These are phyloP conservation scores for Colletotrichum kahawae DNA, from an alignment of 2,329 filamentous ascomycete genomes.

Conservation along the genomic window DNA sequence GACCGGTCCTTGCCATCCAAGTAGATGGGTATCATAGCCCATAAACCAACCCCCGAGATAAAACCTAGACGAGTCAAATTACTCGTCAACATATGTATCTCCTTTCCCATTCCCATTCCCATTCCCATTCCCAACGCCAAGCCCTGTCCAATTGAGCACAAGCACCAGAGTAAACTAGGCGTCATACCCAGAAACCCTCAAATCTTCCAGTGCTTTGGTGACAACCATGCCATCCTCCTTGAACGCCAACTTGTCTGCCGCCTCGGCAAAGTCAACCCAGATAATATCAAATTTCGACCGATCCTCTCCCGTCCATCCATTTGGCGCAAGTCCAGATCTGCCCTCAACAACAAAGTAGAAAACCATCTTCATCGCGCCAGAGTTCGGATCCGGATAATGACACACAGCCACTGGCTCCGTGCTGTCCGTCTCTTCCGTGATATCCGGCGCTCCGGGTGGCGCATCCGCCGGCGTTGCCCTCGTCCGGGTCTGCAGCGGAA, in stretches of 20 bases:
- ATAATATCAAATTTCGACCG: constrained; percentile 32
- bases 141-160: background rate
- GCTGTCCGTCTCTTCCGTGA: constrained; percentile 26
- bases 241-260: constrained; percentile 25
- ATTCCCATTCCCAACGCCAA: background rate
- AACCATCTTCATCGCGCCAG: constrained; percentile 40
- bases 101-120: background rate
- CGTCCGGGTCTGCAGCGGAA: constrained; percentile 46
- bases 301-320: constrained; percentile 9
- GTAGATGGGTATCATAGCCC: background rate
- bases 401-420: background rate
- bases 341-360: constrained; percentile 44
- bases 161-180: constrained; percentile 11
- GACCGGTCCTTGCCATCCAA: background rate
- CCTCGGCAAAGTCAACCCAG: constrained; percentile 29
- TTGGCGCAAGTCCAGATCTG: constrained; percentile 27
- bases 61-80: background rate
- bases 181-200: constrained; percentile 30
- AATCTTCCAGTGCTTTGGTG: constrained; percentile 30
- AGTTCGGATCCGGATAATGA: constrained; percentile 23
- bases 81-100: background rate
- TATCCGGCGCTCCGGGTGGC: constrained; percentile 3
- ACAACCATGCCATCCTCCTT: constrained; percentile 29
- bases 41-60: background rate
- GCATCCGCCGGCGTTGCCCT: constrained; percentile 40